phyloP scores from a whole-genome alignment of 2,329 filamentous ascomycete species.

The Fusarium mexicanum region DNA sequence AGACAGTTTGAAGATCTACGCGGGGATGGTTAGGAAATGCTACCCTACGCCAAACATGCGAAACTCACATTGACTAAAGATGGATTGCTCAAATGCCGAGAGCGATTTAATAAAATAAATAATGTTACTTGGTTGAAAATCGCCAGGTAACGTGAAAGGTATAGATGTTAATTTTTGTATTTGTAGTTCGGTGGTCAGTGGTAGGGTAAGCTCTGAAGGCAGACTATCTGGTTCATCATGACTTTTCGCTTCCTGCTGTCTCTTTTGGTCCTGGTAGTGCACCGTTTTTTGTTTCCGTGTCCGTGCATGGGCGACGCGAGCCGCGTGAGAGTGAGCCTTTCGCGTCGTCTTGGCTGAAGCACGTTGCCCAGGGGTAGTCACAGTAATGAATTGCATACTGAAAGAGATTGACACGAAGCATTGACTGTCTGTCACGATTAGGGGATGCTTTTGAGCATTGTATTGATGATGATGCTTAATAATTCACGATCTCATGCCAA shows the following conservation, averaged over 20 bases:
- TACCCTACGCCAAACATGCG: background rate
- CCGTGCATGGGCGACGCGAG: conserved; percentile 1
- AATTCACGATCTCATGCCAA: conserved; percentile 1
- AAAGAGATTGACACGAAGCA: background rate
- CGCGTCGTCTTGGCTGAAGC: background rate
- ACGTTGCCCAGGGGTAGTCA: background rate
- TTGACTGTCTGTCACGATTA: background rate
- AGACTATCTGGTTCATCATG: background rate
- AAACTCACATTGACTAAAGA: conserved; percentile 10
- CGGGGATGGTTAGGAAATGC: too few relatives aligned
- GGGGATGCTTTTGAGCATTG: background rate
- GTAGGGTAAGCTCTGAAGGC: rapidly evolving
- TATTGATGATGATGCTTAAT: background rate
- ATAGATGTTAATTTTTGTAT: background rate
- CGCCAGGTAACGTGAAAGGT: background rate
- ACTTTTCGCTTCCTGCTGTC: too few relatives aligned
- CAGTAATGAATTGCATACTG: background rate
- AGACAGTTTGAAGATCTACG: conserved; percentile 2
- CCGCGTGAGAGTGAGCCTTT: conserved; percentile 7
- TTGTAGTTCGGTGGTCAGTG: background rate
- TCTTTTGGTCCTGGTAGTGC: background rate
- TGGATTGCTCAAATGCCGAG: background rate
- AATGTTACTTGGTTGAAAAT: background rate
- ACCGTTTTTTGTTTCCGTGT: background rate
- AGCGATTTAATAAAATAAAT: background rate